These are phyloP conservation scores for Paramecium caudatum DNA, from an alignment of 73 alveolate genomes.

Conservation along the genomic window DNA sequence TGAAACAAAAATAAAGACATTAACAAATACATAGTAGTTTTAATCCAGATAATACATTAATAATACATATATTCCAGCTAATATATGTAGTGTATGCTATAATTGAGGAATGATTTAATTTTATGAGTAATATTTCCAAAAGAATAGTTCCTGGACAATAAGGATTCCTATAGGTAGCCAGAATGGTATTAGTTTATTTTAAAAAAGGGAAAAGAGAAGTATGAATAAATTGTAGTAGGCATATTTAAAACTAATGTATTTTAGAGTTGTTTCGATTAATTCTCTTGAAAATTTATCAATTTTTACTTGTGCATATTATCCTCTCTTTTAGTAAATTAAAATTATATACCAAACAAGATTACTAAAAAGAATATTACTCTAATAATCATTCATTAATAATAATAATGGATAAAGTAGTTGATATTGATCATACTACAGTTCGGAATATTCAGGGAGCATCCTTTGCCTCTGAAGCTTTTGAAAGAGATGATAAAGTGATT, in stretches of 20 bases:
- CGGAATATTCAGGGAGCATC: constrained; percentile 36
- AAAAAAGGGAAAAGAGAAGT: neutral
- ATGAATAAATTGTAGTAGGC: neutral
- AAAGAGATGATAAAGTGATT: constrained; percentile 26
- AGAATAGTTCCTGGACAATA: neutral
- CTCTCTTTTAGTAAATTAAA: too few species aligned
- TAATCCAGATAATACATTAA: constrained; percentile 13
- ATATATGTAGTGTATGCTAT: neutral
- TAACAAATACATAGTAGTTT: neutral
- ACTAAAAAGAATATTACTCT: constrained; percentile 2
- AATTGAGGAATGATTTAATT: neutral
- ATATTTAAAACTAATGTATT: constrained; percentile 18
- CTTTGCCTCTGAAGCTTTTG: constrained; percentile 49
- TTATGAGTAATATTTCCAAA: constrained; percentile 3
- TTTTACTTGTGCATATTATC: constrained; percentile 49
- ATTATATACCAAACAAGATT: neutral
- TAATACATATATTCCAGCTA: neutral
- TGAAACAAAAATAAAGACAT: neutral
- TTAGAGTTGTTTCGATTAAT: neutral
- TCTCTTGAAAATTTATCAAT: neutral
- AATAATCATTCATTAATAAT: neutral
- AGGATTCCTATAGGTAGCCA: neutral
- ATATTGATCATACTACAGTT: neutral
- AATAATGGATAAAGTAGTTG: constrained; percentile 19
- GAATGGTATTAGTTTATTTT: constrained; percentile 5